Evolutionary conservation across 371 early-diverging fungal species (phyloP), one percentile per base, ranked within the genome.

Genomic region (Paramicrosporidium saccamoebae): DNA sequence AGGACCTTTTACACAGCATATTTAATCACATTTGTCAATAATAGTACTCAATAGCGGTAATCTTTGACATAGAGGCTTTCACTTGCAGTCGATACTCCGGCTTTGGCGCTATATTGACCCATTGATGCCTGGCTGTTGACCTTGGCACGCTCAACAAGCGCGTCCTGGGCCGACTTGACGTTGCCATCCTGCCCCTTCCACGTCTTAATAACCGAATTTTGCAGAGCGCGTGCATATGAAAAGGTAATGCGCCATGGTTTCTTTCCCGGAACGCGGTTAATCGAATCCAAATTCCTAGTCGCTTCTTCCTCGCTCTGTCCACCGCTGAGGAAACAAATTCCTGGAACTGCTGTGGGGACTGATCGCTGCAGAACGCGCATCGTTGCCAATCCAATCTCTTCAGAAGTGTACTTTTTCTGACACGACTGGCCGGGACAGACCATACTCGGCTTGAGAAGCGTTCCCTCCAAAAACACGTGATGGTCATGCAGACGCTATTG

Each of bases 151-250:
- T 36, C 35, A 1, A 52, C 20, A 13, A 52, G 32, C 1, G 42
- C 48, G 4, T 36, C 25, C 36, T 58, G 57, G 9, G 64, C 64
- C 14, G 48, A 44, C 18, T 39, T 30, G 10, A 50, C 39, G 36
- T 59, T 60, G 27, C 38, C 46, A 14, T 35, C 30, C 29, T 50
- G 38, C 17, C 61, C 61, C 7, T 21, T 33, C 64, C 64, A 64
- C 21, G 31, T 29, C 36, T 52, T 43, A 28, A 59, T 23, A 17
- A 48, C 52, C 10, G 46, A 40, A 14, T 53, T 50, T 33, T 60
- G 57, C 12, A 64, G 37, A n/a, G 62, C 61, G 27, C 64, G 43
- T 16, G 57, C 62, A 38, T 55, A 64, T 24, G 56, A 55, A 46
- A 58, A 64, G 16, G 58, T 57, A 16, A 64, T 36, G 6, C 38